Conservation (phyloP, 495 filamentous ascomycete species). For the Cercophora sp. region DNA sequence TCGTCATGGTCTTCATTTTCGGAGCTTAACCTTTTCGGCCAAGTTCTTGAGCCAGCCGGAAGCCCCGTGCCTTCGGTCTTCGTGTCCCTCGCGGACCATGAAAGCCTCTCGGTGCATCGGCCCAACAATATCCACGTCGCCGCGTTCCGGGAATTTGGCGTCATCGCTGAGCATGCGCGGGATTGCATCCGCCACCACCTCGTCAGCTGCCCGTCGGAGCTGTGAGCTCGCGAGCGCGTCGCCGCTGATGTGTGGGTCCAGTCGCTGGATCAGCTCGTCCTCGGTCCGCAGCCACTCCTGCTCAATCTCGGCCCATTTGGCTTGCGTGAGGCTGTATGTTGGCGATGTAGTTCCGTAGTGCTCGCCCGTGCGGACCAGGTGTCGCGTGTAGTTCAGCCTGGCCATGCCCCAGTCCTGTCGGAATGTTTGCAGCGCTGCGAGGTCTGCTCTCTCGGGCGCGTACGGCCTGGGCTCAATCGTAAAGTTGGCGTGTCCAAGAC, state of each 20-base stretch:
- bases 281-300: conserved; percentile 63
- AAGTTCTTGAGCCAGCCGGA: conserved; percentile 42
- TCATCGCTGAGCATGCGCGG: conserved; percentile 56
- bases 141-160: conserved; percentile 80
- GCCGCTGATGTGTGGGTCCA: conserved; percentile 36
- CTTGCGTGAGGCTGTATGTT: conserved; percentile 73
- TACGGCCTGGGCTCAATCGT: conserved; percentile 83
- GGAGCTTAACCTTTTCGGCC: conserved; percentile 41
- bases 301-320: conserved; percentile 81
- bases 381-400: conserved; percentile 74
- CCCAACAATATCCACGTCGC: conserved; percentile 87
- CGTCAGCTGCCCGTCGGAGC: conserved; percentile 33
- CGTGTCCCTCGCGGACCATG: conserved; percentile 38
- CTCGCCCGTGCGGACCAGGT: conserved; percentile 78
- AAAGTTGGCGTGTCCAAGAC: conserved; percentile 88
- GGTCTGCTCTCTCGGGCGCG: conserved; percentile 51
- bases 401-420: conserved; percentile 77
- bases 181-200: conserved; percentile 38
- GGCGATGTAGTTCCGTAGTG: conserved; percentile 83
- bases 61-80: conserved; percentile 36
- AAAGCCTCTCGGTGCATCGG: conserved; percentile 71
- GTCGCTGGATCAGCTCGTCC: conserved; percentile 51
- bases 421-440: conserved; percentile 61
- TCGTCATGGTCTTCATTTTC: conserved; percentile 17
- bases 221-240: conserved; percentile 25